phyloP scores from a whole-genome alignment of 345 rosid species.

The Eucalyptus leucophloia region DNA sequence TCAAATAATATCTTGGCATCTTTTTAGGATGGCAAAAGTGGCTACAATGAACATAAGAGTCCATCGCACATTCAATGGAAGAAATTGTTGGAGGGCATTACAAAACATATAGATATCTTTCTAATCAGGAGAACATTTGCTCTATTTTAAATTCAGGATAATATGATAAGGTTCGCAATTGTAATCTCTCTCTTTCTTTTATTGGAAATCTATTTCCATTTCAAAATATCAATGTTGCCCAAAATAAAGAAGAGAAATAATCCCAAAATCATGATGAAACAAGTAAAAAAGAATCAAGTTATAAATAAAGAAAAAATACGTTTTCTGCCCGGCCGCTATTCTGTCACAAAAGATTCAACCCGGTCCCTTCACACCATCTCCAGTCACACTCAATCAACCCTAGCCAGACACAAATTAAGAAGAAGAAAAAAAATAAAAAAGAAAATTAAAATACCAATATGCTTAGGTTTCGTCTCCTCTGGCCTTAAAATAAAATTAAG shows the following conservation, averaged over 20 bases:
- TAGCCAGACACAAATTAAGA: neutral
- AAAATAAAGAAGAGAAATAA: neutral
- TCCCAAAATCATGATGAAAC: neutral
- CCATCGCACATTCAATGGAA: neutral
- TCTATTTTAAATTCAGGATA: neutral
- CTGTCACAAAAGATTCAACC: neutral
- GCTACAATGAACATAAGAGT: neutral
- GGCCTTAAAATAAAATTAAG: neutral
- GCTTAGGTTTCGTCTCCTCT: neutral
- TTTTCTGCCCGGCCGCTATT: neutral
- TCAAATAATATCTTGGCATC: neutral
- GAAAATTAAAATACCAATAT: neutral
- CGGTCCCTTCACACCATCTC: neutral
- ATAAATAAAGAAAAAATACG: neutral
- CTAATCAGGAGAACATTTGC: neutral
- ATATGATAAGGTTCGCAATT: neutral
- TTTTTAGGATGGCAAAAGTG: neutral
- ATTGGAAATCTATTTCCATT: neutral
- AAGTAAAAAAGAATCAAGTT: neutral
- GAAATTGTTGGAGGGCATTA: fast-evolving
- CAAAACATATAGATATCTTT: neutral
- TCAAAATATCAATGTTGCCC: neutral
- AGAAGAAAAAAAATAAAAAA: neutral
- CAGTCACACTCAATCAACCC: neutral
- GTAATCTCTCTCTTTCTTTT: neutral